Evolutionary conservation across 2,329 filamentous ascomycete genomes (phyloP), one percentile per base, ranked within the genome.

Genomic region (Claviceps quebecensis): DNA sequence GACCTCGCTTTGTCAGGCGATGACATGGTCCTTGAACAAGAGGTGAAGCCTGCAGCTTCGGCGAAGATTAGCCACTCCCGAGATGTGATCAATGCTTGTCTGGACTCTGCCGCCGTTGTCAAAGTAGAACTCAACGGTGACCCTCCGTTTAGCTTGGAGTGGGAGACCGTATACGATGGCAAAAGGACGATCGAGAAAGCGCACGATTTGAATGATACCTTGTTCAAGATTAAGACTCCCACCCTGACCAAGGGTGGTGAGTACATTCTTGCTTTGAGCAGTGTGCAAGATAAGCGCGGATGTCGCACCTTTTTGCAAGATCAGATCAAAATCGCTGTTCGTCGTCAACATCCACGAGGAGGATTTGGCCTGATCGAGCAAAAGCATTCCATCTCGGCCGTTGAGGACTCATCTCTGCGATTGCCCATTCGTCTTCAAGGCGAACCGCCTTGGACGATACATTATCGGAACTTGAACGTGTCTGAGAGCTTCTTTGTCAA

Each of bases 11-110:
- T 94, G 22, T 74, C 73, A 29, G 79, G 83, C 40, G 69, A 77
- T 13, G 74, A 77, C 48, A 76, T 84, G 55, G 68, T 79, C 9
- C 70, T 97, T 41, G 84, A 94, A 66, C 91, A 97, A 66, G 83
- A 88, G 60, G 91, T 98, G 58, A 95, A 94, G 66, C 93, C 93
- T 9, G 87, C 90, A 4, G 91, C 93, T 6, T 87, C 85, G 9
- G 91, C 91, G 23, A 80, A 83, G 55, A 74, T 89, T 51, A 74
- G 78, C 44, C 70, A 75, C 26, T 71, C 73, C 7, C 70, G 74
- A 19, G 70, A 73, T 39, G 69, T 69, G 22, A 74, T 81, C 54
- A 82, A 78, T 59, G 81, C 86, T 47, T 98, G 93, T 63, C 84
- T 97, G 51, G 88, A 93, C 54, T 84, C 95, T 52, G 75, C 83